Evolutionary conservation across 2,329 filamentous ascomycete genomes (phyloP).

Genomic region (Arthrobotrys sinensis): DNA sequence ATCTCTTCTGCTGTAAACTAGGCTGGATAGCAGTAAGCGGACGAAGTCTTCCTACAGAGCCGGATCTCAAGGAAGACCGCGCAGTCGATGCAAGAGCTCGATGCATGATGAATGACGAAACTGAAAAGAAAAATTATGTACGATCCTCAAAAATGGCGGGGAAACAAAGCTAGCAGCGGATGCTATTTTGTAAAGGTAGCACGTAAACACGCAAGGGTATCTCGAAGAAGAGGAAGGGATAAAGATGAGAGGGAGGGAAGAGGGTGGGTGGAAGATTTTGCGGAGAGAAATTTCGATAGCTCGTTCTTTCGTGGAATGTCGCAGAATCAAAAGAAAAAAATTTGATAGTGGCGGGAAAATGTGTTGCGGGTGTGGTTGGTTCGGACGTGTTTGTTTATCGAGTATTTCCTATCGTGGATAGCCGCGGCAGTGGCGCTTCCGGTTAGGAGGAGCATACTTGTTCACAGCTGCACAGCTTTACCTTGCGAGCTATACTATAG

Average conservation of each 20-base stretch:
- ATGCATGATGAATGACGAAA: slow-evolving; percentile 80
- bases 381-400: slow-evolving; percentile 46
- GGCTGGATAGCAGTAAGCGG: slow-evolving; percentile 77
- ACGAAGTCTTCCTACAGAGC: slow-evolving; percentile 68
- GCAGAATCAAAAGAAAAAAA: slow-evolving; percentile 61
- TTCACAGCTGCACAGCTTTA: no score
- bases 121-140: slow-evolving; percentile 43
- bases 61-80: slow-evolving; percentile 78
- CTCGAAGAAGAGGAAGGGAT: slow-evolving; percentile 63
- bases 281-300: slow-evolving; percentile 65
- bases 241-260: slow-evolving; percentile 63
- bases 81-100: slow-evolving; percentile 87
- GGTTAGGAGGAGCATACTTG: neutral
- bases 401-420: slow-evolving; percentile 43
- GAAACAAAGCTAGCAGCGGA: slow-evolving; percentile 41
- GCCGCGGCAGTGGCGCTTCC: slow-evolving; percentile 42
- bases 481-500: no score
- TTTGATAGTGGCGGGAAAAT: slow-evolving; percentile 39
- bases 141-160: slow-evolving; percentile 32
- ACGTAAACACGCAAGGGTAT: slow-evolving; percentile 47
- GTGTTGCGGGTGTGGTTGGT: slow-evolving; percentile 48
- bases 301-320: slow-evolving; percentile 61
- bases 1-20: slow-evolving; percentile 86
- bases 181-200: slow-evolving; percentile 47
- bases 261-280: slow-evolving; percentile 66